Conservation (phyloP, 2,329 filamentous ascomycete genomes). For the Chaetothyriales sp. region DNA sequence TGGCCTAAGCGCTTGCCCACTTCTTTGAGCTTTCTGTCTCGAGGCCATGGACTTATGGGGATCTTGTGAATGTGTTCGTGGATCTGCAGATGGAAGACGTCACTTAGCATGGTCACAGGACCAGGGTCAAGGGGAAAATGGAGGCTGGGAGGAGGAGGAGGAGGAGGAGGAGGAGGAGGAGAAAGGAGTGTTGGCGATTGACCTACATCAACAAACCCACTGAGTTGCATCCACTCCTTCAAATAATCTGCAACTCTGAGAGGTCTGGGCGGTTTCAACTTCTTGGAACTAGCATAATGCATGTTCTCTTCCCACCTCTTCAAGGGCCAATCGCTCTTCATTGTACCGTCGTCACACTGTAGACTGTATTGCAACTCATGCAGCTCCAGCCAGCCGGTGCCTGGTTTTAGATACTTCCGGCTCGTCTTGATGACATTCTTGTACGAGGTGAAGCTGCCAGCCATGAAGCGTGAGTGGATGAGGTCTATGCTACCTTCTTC, state of each 20-base stretch:
- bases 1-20: conserved; percentile 36
- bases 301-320: conserved; percentile 34
- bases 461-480: conserved; percentile 44
- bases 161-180: too few species aligned
- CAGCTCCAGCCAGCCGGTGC: conserved; percentile 34
- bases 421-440: conserved; percentile 38
- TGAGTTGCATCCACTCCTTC: conserved; percentile 39
- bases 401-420: conserved; percentile 39
- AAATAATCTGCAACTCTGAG: conserved; percentile 39
- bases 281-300: conserved; percentile 30
- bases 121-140: background rate
- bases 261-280: conserved; percentile 28
- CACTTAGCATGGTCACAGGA: background rate
- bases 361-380: conserved; percentile 32
- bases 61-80: conserved; percentile 38
- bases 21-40: conserved; percentile 31
- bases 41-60: conserved; percentile 37
- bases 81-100: conserved; percentile 19
- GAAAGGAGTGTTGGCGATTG: too few species aligned
- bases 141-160: too few species aligned
- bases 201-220: conserved; percentile 38
- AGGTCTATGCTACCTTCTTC: conserved; percentile 38
- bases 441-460: conserved; percentile 44
- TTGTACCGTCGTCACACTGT: conserved; percentile 40
- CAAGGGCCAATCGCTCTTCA: conserved; percentile 33